phyloP scores from a whole-genome alignment of 352 stramenopile genomes.

The Phytophthora sojae region DNA sequence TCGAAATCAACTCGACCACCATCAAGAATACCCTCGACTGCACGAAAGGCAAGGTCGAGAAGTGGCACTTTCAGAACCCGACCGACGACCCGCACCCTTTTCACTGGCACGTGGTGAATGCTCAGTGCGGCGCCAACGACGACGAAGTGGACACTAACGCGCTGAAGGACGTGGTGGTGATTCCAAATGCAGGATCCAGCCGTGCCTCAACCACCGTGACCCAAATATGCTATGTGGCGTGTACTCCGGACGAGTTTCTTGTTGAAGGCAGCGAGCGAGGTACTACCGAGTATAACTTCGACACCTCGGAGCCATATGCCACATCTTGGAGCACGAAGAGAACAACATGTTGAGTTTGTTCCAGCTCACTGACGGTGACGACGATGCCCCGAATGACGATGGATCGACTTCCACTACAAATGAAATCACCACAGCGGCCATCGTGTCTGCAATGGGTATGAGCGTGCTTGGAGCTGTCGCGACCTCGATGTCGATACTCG shows the following conservation, averaged over 20 bases:
- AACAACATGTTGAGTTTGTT: slow-evolving; percentile 82
- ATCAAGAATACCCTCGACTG: slow-evolving; percentile 60
- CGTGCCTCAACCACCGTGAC: slow-evolving; percentile 51
- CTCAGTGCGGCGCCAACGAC: slow-evolving; percentile 71
- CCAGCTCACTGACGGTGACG: slow-evolving; percentile 60
- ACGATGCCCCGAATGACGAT: slow-evolving; percentile 56
- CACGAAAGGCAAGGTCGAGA: slow-evolving; percentile 78
- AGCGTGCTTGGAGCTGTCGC: slow-evolving; percentile 74
- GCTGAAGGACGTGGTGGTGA: slow-evolving; percentile 80
- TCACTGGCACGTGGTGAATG: slow-evolving; percentile 82
- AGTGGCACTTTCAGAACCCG: slow-evolving; percentile 83
- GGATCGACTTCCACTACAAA: slow-evolving; percentile 36
- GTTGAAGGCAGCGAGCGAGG: slow-evolving; percentile 56
- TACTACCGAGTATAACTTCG: slow-evolving; percentile 69
- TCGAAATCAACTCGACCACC: slow-evolving; percentile 62
- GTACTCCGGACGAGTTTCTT: slow-evolving; percentile 74
- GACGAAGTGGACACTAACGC: slow-evolving; percentile 71
- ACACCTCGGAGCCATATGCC: slow-evolving; percentile 81
- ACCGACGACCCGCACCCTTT: slow-evolving; percentile 80
- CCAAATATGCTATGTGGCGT: slow-evolving; percentile 81
- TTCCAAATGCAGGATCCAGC: slow-evolving; percentile 58
- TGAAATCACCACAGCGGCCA: slow-evolving; percentile 56
- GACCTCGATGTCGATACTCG: slow-evolving; percentile 70
- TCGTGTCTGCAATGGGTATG: slow-evolving; percentile 78
- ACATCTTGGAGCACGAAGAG: slow-evolving; percentile 83